Conservation (phyloP, 331 rosid species). For the Ulmus americana region DNA sequence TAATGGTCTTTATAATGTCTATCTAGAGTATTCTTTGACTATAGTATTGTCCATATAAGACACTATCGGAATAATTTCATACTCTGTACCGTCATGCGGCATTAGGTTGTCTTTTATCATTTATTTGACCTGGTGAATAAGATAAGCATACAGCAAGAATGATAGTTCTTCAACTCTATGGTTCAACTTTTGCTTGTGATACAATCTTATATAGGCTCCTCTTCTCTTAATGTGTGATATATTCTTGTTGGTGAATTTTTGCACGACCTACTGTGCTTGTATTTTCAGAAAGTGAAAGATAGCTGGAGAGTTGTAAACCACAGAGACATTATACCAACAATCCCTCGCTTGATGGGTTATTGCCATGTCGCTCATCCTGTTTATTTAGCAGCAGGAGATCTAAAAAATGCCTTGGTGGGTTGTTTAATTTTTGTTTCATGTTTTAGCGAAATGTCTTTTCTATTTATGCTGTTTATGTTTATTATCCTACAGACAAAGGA, state of each 20-base stretch:
- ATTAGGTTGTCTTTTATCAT: too few relatives aligned
- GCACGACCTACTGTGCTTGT: conserved; percentile 7
- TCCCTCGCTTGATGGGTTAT: conserved; percentile 96
- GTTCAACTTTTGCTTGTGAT: background rate
- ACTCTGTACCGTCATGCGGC: too few relatives aligned
- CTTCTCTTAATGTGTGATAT: background rate
- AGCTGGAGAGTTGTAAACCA: conserved; percentile 99
- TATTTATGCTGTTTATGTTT: background rate
- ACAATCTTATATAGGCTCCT: background rate
- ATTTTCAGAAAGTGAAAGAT: conserved; percentile 82
- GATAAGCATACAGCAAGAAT: too few relatives aligned
- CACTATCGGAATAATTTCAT: too few relatives aligned
- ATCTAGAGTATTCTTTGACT: too few relatives aligned
- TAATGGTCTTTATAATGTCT: too few relatives aligned
- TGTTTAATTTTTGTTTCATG: conserved; percentile 9
- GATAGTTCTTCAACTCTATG: background rate
- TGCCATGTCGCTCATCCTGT: conserved; percentile 92
- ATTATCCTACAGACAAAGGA: background rate
- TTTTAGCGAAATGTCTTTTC: background rate
- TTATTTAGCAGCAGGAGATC: conserved; percentile 72
- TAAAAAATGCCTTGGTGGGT: conserved; percentile 61
- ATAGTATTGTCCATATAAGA: too few relatives aligned
- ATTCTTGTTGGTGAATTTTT: conserved; percentile 12
- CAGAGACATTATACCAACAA: conserved; percentile 93
- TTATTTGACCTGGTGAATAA: too few relatives aligned